Conservation (phyloP, 495 filamentous ascomycete species). For the Xylona heveae region DNA sequence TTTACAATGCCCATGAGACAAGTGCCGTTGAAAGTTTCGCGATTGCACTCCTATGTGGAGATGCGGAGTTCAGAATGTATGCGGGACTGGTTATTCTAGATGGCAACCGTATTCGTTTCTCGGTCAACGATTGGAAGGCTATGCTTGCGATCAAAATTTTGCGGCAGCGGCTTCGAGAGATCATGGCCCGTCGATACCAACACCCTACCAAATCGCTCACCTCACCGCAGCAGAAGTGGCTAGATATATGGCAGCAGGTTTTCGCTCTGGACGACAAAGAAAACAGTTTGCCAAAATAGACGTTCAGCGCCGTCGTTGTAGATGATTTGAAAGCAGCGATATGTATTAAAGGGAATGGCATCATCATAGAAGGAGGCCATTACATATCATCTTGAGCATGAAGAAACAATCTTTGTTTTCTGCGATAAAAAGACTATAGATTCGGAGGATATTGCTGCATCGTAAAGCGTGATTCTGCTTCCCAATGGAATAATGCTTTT, state of each 20-base stretch:
- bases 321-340: too few relatives aligned
- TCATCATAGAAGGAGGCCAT: too few relatives aligned
- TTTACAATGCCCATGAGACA: conserved; percentile 80
- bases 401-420: too few relatives aligned
- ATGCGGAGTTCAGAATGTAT: conserved; percentile 69
- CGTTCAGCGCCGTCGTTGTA: too few relatives aligned
- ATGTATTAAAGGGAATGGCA: too few relatives aligned
- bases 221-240: conserved; percentile 48
- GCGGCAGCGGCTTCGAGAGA: conserved; percentile 41
- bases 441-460: too few relatives aligned
- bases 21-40: conserved; percentile 62
- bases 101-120: conserved; percentile 70
- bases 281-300: too few relatives aligned
- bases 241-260: conserved; percentile 39
- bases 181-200: conserved; percentile 48
- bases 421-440: too few relatives aligned
- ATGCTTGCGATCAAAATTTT: conserved; percentile 70
- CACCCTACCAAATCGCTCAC: conserved; percentile 45
- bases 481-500: too few relatives aligned
- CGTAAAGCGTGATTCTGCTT: too few relatives aligned
- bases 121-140: conserved; percentile 72
- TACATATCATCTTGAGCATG: too few relatives aligned
- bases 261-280: conserved; percentile 5
- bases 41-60: conserved; percentile 67
- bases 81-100: conserved; percentile 72